Evolutionary conservation across 2,329 filamentous ascomycete genomes (phyloP).

Genomic region (Ophiobolus disseminans): DNA sequence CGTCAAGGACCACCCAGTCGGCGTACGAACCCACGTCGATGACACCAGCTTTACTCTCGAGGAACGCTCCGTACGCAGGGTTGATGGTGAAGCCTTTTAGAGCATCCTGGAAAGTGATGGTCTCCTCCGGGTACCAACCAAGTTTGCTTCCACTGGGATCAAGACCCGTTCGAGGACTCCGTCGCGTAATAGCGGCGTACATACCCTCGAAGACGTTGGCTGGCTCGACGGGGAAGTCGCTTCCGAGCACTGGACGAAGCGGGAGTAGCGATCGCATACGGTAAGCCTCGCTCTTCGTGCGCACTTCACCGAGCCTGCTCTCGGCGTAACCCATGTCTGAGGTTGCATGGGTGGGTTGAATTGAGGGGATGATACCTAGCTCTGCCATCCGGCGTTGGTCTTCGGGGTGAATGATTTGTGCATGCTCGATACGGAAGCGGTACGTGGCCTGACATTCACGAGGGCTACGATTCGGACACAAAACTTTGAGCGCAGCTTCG

Average conservation of each 20-base stretch:
- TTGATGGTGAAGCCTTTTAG: slow-evolving; percentile 68
- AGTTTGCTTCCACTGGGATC: slow-evolving; percentile 54
- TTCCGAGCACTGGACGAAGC: slow-evolving; percentile 65
- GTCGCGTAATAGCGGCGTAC: slow-evolving; percentile 70
- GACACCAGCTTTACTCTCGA: slow-evolving; percentile 65
- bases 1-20: slow-evolving; percentile 74
- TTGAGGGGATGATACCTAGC: slow-evolving; percentile 69
- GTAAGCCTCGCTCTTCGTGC: slow-evolving; percentile 66
- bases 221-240: slow-evolving; percentile 76
- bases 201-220: slow-evolving; percentile 72
- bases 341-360: slow-evolving; percentile 76
- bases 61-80: slow-evolving; percentile 65
- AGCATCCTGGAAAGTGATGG: slow-evolving; percentile 65
- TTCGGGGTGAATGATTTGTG: slow-evolving; percentile 71
- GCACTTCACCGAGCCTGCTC: slow-evolving; percentile 62
- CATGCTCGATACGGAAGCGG: slow-evolving; percentile 73
- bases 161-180: slow-evolving; percentile 59
- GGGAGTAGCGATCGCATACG: slow-evolving; percentile 69
- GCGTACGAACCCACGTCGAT: slow-evolving; percentile 68
- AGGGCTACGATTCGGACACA: slow-evolving; percentile 56
- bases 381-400: slow-evolving; percentile 67
- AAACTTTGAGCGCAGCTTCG: slow-evolving; percentile 60
- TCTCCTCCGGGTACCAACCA: slow-evolving; percentile 68
- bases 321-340: slow-evolving; percentile 74
- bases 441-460: slow-evolving; percentile 60